Evolutionary conservation across 75 land plant species (phyloP).

Genomic region (Cunninghamia lanceolata): DNA sequence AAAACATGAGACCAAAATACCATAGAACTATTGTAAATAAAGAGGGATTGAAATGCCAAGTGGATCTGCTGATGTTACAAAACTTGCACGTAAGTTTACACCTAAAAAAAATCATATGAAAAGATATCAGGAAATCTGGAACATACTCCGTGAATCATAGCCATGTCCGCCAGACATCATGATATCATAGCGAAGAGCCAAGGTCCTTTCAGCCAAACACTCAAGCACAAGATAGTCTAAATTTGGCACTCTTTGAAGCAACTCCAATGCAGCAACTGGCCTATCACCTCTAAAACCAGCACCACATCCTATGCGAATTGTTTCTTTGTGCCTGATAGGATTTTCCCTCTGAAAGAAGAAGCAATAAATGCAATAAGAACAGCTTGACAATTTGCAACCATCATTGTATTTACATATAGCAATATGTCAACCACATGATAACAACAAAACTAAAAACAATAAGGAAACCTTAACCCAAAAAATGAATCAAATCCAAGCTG

Average conservation of each 20-base stretch:
- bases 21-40: not conserved
- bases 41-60: not conserved
- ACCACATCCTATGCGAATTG: constrained; percentile 81
- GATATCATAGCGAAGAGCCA: constrained; percentile 64
- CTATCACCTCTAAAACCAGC: constrained; percentile 96
- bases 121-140: not conserved
- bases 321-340: constrained; percentile 54
- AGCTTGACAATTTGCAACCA: not conserved
- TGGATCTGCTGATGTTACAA: not conserved
- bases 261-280: constrained; percentile 73
- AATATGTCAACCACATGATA: not conserved
- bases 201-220: constrained; percentile 89
- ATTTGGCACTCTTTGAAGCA: constrained; percentile 61
- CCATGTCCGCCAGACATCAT: constrained; percentile 82
- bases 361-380: not conserved
- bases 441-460: not conserved
- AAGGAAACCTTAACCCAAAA: not conserved
- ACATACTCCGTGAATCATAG: constrained; percentile 86
- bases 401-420: not conserved
- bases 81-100: not conserved
- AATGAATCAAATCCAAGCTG: not conserved
- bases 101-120: not conserved
- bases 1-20: not conserved
- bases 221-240: constrained; percentile 87
- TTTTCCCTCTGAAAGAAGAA: constrained; percentile 45